Percentiles rank a stretch among this genome's conserved stretches.
phyloP scores from a whole-genome alignment of 1,284 basidiomycete genomes.

The Rhodotorula sp. region DNA sequence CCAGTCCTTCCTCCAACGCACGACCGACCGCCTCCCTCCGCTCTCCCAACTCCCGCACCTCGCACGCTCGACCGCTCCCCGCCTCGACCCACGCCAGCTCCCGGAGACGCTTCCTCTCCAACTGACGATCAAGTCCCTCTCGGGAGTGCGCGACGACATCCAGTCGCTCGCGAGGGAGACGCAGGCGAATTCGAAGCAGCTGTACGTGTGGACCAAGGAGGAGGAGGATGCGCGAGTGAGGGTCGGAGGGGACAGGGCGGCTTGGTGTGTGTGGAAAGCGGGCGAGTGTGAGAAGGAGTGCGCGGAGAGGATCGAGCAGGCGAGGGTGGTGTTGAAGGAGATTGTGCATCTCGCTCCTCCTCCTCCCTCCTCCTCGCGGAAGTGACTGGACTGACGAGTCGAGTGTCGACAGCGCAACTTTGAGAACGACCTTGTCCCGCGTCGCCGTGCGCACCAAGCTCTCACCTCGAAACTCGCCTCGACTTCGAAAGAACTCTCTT shows the following conservation, averaged over 20 bases:
- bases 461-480: constrained; percentile 12
- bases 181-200: constrained; percentile 29
- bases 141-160: constrained; percentile 33
- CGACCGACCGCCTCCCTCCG: background rate
- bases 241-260: constrained; percentile 41
- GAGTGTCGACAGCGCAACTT: constrained; percentile 36
- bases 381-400: background rate
- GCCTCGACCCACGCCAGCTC: constrained; percentile 5
- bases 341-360: constrained; percentile 12
- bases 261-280: constrained; percentile 39
- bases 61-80: background rate
- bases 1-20: background rate
- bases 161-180: constrained; percentile 33
- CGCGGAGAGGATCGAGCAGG: constrained; percentile 33
- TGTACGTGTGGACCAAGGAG: constrained; percentile 39
- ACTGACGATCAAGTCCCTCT: constrained; percentile 39
- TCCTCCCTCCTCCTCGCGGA: no score
- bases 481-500: constrained; percentile 12
- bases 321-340: constrained; percentile 37
- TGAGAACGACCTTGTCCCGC: constrained; percentile 39
- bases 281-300: constrained; percentile 35
- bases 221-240: constrained; percentile 38
- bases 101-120: constrained; percentile 40
- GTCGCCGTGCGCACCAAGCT: constrained; percentile 17
- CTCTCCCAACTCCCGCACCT: constrained; percentile 5